A percentile compares a stretch with the other conserved stretches of the same genome.
phyloP scores from a whole-genome alignment of 1,284 basidiomycete genomes.

The Cutaneotrichosporon cavernicola region DNA sequence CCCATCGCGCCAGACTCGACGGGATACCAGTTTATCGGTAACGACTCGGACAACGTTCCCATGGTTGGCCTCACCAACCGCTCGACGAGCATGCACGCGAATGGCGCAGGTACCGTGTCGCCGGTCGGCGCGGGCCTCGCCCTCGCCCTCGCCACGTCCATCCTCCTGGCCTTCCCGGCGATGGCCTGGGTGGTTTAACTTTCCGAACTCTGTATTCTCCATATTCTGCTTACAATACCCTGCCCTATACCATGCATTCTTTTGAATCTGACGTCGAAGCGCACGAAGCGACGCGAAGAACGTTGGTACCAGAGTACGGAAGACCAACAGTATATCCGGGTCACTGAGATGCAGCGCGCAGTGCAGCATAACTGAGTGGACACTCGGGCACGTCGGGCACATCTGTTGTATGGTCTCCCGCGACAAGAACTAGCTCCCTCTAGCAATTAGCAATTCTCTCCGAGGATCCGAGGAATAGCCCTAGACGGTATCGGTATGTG shows the following conservation, averaged over 20 bases:
- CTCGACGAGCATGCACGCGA: slow-evolving; percentile 13
- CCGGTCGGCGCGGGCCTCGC: slow-evolving; percentile 4
- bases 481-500: too few relatives aligned
- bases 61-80: slow-evolving; percentile 18
- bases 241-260: too few relatives aligned
- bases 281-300: too few relatives aligned
- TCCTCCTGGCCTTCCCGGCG: slow-evolving; percentile 4
- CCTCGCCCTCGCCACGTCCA: neutral
- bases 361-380: too few relatives aligned
- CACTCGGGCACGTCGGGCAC: too few relatives aligned
- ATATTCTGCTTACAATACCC: neutral
- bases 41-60: slow-evolving; percentile 30
- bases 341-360: too few relatives aligned
- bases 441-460: too few relatives aligned
- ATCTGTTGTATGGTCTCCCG: too few relatives aligned
- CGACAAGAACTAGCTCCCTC: too few relatives aligned
- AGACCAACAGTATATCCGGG: too few relatives aligned
- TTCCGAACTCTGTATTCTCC: neutral
- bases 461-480: too few relatives aligned
- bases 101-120: neutral
- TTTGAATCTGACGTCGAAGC: neutral
- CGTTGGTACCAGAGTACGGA: too few relatives aligned
- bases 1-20: slow-evolving; percentile 9
- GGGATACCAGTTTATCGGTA: slow-evolving; percentile 41
- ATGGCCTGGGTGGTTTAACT: neutral